Base-by-base conservation (phyloP, 1,139 yeast species). In the Pichia sp. region DNA sequence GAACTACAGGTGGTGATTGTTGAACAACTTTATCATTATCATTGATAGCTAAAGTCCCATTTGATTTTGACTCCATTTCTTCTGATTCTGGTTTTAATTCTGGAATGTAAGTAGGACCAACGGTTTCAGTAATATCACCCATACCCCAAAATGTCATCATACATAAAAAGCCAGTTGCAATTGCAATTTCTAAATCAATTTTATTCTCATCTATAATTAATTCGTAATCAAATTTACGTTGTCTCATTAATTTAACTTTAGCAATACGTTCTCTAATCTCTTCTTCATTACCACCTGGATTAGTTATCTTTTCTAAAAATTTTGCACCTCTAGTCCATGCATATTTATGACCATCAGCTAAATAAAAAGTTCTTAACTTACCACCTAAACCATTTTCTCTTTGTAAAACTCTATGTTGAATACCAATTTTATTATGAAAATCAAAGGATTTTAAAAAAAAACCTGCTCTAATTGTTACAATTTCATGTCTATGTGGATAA, bases 101-200 rank as follows among this genome's bases (percentile, higher is more conserved):
- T n/a, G 58, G 55, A 31, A 61, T 50, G 42, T 49, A 49, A 5
- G 81, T 75, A 26, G 83, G 82, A 7, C 82, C 82, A 46, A 74
- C 67, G 25, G 81, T 76, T 47, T 74, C 76, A 7, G 80, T 75
- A 51, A 65, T 68, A 57, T 70, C 75, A 33, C 82, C 81, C 47
- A 69, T 62, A 25, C 81, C 80, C 86, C 86, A 80, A 61, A 78
- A 81, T 10, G 83, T 77, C 63, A 77, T 67, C 80, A 81, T 79
- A 25, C 83, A 71, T 49, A 78, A 65, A 56, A 79, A 80, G 0
- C 75, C 82, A 7, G 85, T 78, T 11, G 80, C 75, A 47, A 81
- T 60, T 1, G 76, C 84, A 41, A 74, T 66, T 49, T 76, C 78
- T 8, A 67, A 61, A 56, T 76, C 80, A 42, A 78, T 65, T 52